Evolutionary conservation across 345 rosid species (phyloP).

Genomic region (Salix arbutifolia): DNA sequence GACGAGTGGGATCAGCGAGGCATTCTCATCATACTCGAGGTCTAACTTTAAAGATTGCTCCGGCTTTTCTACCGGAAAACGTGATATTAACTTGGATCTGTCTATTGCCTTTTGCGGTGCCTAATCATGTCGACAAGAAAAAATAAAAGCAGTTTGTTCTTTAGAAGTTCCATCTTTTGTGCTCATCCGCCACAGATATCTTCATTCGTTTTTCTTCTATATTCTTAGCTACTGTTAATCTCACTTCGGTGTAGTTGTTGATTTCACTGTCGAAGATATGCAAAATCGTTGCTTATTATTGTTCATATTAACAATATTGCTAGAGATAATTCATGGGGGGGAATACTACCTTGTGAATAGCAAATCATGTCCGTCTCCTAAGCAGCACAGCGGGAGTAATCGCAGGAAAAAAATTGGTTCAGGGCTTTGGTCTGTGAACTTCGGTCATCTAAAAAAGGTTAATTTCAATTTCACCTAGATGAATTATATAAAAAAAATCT

Average conservation of each 20-base stretch:
- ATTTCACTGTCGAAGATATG: not conserved
- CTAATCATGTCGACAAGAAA: not conserved
- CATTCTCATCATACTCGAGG: constrained; percentile 44
- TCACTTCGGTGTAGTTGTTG: not conserved
- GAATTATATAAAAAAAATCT: too few relatives aligned
- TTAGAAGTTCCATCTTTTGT: not conserved
- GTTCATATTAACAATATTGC: not conserved
- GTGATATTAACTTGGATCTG: constrained; percentile 51
- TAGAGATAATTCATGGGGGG: not conserved
- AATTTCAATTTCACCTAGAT: too few relatives aligned
- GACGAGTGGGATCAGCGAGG: constrained; percentile 66
- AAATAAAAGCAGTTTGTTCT: not conserved
- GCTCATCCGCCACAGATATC: not conserved
- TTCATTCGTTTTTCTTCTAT: not conserved
- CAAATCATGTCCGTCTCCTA: not conserved
- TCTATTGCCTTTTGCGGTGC: constrained; percentile 74
- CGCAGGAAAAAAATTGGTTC: not conserved
- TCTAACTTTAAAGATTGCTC: constrained; percentile 39
- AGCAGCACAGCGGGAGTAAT: not conserved
- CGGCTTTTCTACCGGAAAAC: constrained; percentile 30
- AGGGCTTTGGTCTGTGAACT: not conserved
- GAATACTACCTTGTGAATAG: not conserved
- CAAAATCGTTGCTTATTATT: not conserved
- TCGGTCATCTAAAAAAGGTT: not conserved
- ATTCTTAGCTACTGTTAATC: not conserved